Percentiles rank a stretch among this genome's conserved stretches.
Conservation (phyloP, 1,139 yeast genomes). For the Zhuliangozyma parablackwelliae region DNA sequence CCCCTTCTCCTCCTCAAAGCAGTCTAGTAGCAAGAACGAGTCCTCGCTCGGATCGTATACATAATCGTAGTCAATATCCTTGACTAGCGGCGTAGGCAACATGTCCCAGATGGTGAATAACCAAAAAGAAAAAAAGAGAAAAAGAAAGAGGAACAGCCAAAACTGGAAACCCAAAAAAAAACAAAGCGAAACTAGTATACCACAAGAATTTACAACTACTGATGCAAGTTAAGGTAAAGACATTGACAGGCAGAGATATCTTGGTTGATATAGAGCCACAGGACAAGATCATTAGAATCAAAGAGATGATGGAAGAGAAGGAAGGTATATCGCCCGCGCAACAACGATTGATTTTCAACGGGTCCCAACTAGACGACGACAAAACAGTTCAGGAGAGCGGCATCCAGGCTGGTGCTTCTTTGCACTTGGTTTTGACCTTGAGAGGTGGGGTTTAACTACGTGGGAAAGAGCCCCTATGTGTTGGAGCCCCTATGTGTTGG, state of each 20-base stretch:
- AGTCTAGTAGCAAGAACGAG: constrained; percentile 74
- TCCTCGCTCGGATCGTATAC: constrained; percentile 97
- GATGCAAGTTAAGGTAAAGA: constrained; percentile 69
- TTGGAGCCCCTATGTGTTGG: neutral
- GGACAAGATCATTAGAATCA: constrained; percentile 75
- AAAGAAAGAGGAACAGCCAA: neutral
- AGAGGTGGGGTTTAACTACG: constrained; percentile 61
- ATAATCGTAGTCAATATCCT: constrained; percentile 28
- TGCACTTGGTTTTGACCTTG: constrained; percentile 84
- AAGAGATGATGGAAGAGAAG: constrained; percentile 91
- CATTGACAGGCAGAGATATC: constrained; percentile 82
- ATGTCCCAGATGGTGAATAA: constrained; percentile 12
- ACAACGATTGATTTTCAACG: constrained; percentile 85
- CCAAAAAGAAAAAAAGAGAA: neutral
- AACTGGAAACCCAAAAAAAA: too few relatives aligned
- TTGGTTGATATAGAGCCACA: constrained; percentile 74
- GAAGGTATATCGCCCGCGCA: constrained; percentile 98
- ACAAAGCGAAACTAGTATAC: neutral
- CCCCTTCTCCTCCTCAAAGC: constrained; percentile 57
- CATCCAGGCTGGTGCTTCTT: constrained; percentile 68
- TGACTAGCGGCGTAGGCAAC: constrained; percentile 40
- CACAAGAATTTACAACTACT: neutral
- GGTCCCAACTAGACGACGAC: constrained; percentile 86
- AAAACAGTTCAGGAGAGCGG: constrained; percentile 66
- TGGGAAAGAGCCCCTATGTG: neutral